phyloP scores from a whole-genome alignment of 2,329 filamentous ascomycete genomes.

The Pseudogymnoascus sp. region DNA sequence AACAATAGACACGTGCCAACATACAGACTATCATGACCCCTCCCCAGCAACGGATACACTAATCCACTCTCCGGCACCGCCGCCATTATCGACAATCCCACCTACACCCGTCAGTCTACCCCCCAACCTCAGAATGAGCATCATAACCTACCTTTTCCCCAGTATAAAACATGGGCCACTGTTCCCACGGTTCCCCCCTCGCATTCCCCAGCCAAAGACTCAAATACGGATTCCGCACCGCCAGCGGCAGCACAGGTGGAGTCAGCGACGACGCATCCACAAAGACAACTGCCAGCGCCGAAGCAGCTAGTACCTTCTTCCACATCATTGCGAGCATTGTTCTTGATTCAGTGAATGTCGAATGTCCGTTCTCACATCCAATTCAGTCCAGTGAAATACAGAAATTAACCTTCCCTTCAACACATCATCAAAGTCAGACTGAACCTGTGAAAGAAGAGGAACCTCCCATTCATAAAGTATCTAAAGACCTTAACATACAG shows the following conservation, averaged over 20 bases:
- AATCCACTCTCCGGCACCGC: slow-evolving; percentile 51
- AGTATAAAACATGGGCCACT: slow-evolving; percentile 84
- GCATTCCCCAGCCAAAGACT: slow-evolving; percentile 59
- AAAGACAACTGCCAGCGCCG: slow-evolving; percentile 19
- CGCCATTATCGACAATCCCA: slow-evolving; percentile 58
- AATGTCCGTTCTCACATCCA: background rate
- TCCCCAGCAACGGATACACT: slow-evolving; percentile 58
- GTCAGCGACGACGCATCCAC: slow-evolving; percentile 45
- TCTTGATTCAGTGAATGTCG: background rate
- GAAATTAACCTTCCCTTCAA: background rate
- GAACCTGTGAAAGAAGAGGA: background rate
- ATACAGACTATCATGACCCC: slow-evolving; percentile 32
- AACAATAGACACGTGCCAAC: background rate
- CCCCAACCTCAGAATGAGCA: background rate
- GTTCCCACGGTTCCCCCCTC: slow-evolving; percentile 67
- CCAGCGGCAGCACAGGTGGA: slow-evolving; percentile 49
- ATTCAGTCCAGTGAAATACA: background rate
- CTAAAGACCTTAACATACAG: background rate
- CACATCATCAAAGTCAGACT: background rate
- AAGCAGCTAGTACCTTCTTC: slow-evolving; percentile 16
- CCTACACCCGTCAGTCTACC: slow-evolving; percentile 26
- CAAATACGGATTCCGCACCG: slow-evolving; percentile 54
- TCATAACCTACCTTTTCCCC: slow-evolving; percentile 48
- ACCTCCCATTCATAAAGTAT: background rate
- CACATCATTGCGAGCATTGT: background rate